Evolutionary conservation across 352 stramenopile species (phyloP).

Genomic region (Aphanomyces cochlioides): DNA sequence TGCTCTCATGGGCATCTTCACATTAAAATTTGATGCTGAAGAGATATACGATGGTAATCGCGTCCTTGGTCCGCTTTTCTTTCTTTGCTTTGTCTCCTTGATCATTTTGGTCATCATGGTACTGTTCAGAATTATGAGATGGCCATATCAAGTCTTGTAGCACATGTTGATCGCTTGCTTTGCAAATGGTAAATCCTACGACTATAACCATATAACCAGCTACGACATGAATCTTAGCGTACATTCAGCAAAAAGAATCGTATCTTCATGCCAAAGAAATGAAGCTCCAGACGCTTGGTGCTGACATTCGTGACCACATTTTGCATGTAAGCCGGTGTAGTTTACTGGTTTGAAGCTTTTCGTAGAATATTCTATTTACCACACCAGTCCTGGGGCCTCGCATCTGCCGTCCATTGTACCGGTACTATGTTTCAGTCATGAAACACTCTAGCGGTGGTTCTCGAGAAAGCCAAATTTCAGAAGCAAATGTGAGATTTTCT

Average conservation of each 20-base stretch:
- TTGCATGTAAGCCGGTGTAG: slow-evolving; percentile 2
- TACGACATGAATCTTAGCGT: slow-evolving; percentile 8
- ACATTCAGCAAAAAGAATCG: slow-evolving; percentile 26
- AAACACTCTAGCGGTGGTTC: not conserved
- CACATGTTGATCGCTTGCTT: slow-evolving; percentile 31
- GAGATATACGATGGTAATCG: slow-evolving; percentile 26
- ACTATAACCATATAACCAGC: not conserved
- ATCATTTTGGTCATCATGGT: slow-evolving; percentile 29
- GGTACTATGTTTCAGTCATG: not conserved
- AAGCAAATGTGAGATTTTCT: too few species aligned
- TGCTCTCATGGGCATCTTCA: slow-evolving; percentile 29
- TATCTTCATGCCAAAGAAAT: slow-evolving; percentile 17
- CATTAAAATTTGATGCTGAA: slow-evolving; percentile 25
- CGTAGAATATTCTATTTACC: slow-evolving; percentile 24
- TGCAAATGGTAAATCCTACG: slow-evolving; percentile 18
- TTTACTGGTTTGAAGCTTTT: not conserved
- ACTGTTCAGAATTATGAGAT: not conserved
- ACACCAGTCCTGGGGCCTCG: slow-evolving; percentile 11
- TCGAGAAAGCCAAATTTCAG: too few species aligned
- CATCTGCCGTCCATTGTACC: slow-evolving; percentile 17
- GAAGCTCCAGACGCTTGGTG: slow-evolving; percentile 10
- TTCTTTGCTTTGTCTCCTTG: slow-evolving; percentile 24
- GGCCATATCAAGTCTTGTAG: not conserved
- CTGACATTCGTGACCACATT: slow-evolving; percentile 19
- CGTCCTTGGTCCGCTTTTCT: slow-evolving; percentile 23